Conservation (phyloP, 495 filamentous ascomycete genomes). For the Aeminium ludgeri region DNA sequence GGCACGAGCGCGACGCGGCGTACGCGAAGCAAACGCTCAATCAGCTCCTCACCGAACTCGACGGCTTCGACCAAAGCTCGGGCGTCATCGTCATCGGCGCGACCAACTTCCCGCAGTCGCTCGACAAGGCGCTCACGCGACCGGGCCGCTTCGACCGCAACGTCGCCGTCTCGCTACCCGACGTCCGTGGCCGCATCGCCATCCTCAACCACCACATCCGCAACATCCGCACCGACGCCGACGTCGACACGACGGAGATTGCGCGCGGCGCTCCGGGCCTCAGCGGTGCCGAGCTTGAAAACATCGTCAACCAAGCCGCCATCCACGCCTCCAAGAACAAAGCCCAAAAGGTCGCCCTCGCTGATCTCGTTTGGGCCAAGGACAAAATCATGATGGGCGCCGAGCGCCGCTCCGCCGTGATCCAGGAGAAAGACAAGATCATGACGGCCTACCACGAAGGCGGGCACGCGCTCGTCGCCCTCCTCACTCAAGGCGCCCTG, state of each 20-base stretch:
- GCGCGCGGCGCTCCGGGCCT: constrained; percentile 79
- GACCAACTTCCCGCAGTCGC: constrained; percentile 84
- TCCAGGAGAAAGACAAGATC: constrained; percentile 68
- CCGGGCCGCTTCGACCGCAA: constrained; percentile 93
- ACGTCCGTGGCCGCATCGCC: constrained; percentile 83
- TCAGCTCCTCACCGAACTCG: constrained; percentile 92
- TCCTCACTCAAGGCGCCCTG: constrained; percentile 54
- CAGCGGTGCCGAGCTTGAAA: constrained; percentile 89
- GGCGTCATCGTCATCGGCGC: constrained; percentile 90
- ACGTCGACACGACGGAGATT: constrained; percentile 67
- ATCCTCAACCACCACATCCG: constrained; percentile 87
- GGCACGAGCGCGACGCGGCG: constrained; percentile 84
- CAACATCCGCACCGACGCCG: constrained; percentile 57
- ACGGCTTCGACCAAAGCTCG: constrained; percentile 86
- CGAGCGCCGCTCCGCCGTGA: constrained; percentile 71
- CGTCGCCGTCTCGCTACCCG: constrained; percentile 72
- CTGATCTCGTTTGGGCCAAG: constrained; percentile 91
- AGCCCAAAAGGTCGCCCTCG: constrained; percentile 49
- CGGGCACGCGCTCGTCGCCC: constrained; percentile 77
- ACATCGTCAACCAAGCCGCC: constrained; percentile 90
- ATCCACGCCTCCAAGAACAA: constrained; percentile 75
- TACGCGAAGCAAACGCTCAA: constrained; percentile 96
- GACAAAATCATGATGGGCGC: constrained; percentile 97
- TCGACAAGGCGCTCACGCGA: constrained; percentile 87
- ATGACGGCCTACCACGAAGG: constrained; percentile 96